Evolutionary conservation across 169 alveolate genomes (phyloP), one percentile per base, ranked within the genome.

Genomic region (Miamiensis avidus): DNA sequence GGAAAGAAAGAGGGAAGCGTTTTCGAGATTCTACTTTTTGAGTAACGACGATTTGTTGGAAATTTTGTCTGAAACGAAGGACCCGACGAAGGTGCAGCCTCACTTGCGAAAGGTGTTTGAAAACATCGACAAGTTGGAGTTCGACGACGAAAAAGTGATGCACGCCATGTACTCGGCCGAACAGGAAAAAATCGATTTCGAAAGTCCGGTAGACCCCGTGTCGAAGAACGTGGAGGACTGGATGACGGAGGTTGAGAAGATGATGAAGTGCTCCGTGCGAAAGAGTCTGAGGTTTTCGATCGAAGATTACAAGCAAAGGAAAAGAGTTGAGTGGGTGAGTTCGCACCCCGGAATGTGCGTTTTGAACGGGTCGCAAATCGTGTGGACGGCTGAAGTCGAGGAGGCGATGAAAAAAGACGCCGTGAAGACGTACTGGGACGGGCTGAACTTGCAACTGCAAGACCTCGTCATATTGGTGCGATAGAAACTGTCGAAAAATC

Each of bases 311-410:
- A 77, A 87, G 29, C 82, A 79, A 34, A 91, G 86, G 76, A 91
- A 90, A n/a, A 95, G 99, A 88, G 94, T 88, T 81, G 96, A 96
- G 79, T 98, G 99, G 99, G 98, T 97, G 16, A 85, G 90, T 74
- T 85, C 86, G 75, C 99, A 97, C 87, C 98, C 99, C 0, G 99
- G 99, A 27, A 97, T 97, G 89, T 92, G 96, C 65, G 97, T 98
- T 26, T 91, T 98, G 89, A 97, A 96, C 79, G 99, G 98, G 20
- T 91, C 97, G 74, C 98, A 97, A 91, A 95, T 97, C 65, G 97
- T 93, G 89, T 98, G 99, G 99, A 98, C 99, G 0, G 84, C 83
- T n/a, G 98, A 96, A 78, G 99, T 97, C 15, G 99, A 97, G 84
- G 97, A 95, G 29, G 97, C 98, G 27, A 95, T 97, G 33, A 85